Evolutionary conservation across 805 yeast genomes (phyloP).

Genomic region (Wickerhamiella kurtzmanii): DNA sequence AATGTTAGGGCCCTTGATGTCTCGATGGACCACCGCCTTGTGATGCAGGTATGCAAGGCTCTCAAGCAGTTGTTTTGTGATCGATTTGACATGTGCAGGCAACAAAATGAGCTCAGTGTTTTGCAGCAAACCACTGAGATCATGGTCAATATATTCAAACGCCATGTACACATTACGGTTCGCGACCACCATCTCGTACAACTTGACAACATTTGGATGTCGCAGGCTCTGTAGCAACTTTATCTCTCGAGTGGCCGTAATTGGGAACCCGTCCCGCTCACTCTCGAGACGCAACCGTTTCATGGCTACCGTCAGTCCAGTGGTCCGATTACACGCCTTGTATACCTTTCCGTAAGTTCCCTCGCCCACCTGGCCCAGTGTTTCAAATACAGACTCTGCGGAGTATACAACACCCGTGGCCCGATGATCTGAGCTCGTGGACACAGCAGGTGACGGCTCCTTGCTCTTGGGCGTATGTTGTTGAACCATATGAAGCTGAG

Average conservation of each 20-base stretch:
- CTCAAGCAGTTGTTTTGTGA: conserved; percentile 58
- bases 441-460: background rate
- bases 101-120: conserved; percentile 55
- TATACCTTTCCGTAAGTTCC: conserved; percentile 97
- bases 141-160: conserved; percentile 88
- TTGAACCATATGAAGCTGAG: background rate
- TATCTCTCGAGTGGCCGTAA: conserved; percentile 88
- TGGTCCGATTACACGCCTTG: conserved; percentile 61
- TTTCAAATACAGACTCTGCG: conserved; percentile 36
- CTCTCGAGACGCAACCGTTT: conserved; percentile 71
- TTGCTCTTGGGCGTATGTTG: background rate
- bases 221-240: conserved; percentile 68
- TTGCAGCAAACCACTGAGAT: conserved; percentile 71
- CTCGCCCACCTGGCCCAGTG: conserved; percentile 89
- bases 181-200: conserved; percentile 84
- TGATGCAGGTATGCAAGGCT: conserved; percentile 75
- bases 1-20: conserved; percentile 88
- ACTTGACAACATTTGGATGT: conserved; percentile 69
- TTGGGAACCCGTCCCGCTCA: conserved; percentile 85
- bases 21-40: conserved; percentile 58
- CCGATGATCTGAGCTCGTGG: background rate
- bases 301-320: conserved; percentile 68
- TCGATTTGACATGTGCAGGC: conserved; percentile 61
- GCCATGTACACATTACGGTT: conserved; percentile 65
- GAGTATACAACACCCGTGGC: background rate